phyloP scores from a whole-genome alignment of 208 protist species.

The Trypanosoma cruzi region DNA sequence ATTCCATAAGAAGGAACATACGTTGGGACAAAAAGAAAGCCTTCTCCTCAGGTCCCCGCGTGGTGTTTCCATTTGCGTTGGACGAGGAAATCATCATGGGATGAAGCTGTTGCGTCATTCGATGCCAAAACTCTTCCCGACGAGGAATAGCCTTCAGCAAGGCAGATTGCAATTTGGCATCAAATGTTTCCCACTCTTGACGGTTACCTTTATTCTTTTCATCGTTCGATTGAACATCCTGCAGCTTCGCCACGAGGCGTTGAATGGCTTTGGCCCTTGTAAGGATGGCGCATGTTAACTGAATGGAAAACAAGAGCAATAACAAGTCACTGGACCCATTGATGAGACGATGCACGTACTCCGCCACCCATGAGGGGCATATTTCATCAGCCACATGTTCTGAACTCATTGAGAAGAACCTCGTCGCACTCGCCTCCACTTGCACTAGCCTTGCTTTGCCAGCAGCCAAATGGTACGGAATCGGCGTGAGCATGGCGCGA shows the following conservation, averaged over 20 bases:
- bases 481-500: slow-evolving; percentile 69
- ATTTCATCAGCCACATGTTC: slow-evolving; percentile 82
- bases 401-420: slow-evolving; percentile 81
- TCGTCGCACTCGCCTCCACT: slow-evolving; percentile 52
- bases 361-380: slow-evolving; percentile 77
- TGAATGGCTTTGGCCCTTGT: slow-evolving; percentile 66
- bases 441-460: slow-evolving; percentile 55
- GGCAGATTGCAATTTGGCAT: slow-evolving; percentile 64
- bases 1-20: slow-evolving; percentile 79
- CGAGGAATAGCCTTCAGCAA: slow-evolving; percentile 67
- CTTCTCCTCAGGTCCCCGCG: slow-evolving; percentile 32
- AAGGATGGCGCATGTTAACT: slow-evolving; percentile 84
- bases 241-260: slow-evolving; percentile 47
- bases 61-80: slow-evolving; percentile 11
- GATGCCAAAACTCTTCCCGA: slow-evolving; percentile 92
- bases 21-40: slow-evolving; percentile 71
- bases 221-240: slow-evolving; percentile 26
- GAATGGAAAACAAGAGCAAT: slow-evolving; percentile 74
- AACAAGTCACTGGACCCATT: slow-evolving; percentile 81
- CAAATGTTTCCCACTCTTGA: slow-evolving; percentile 67
- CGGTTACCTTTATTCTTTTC: slow-evolving; percentile 17
- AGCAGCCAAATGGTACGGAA: slow-evolving; percentile 80
- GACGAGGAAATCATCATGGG: slow-evolving; percentile 34
- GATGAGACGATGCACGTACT: slow-evolving; percentile 85
- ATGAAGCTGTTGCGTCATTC: slow-evolving; percentile 90